phyloP scores from a whole-genome alignment of 2,329 filamentous ascomycete genomes.

The Hypoxylon sp. region DNA sequence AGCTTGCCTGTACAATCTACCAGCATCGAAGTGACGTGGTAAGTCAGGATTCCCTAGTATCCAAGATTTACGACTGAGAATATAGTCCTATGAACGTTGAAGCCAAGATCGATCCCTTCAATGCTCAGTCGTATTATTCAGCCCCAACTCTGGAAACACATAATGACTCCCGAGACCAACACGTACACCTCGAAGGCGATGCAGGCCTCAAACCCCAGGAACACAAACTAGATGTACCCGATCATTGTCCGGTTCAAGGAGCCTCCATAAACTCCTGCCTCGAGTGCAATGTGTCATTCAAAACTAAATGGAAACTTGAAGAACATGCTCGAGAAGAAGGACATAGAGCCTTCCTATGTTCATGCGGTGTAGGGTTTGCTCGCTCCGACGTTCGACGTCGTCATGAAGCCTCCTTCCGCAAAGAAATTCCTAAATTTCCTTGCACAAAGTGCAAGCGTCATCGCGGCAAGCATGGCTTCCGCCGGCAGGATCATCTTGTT shows the following conservation, averaged over 20 bases:
- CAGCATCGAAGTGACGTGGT: not conserved
- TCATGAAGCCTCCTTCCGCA: conserved; percentile 45
- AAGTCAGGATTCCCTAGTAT: not conserved
- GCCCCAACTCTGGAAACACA: not conserved
- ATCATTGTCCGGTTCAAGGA: conserved; percentile 33
- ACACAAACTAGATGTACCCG: conserved; percentile 5
- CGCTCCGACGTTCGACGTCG: conserved; percentile 50
- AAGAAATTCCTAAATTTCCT: conserved; percentile 44
- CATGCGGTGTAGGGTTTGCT: conserved; percentile 50
- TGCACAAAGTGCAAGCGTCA: conserved; percentile 55
- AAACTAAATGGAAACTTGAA: not conserved
- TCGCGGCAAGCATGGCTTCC: conserved; percentile 55
- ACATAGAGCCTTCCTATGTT: conserved; percentile 44
- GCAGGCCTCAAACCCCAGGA: not conserved
- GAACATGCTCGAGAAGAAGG: conserved; percentile 25
- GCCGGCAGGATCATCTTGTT: conserved; percentile 56
- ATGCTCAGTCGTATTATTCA: not conserved
- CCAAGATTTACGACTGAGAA: not conserved
- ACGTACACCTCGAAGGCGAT: not conserved
- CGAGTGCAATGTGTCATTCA: conserved; percentile 36
- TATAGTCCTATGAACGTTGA: conserved; percentile 1
- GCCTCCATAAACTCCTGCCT: conserved; percentile 26
- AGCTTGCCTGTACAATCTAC: not conserved
- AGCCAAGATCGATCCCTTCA: not conserved
- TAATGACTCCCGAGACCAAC: not conserved